Evolutionary conservation across 345 rosid species (phyloP), one percentile per base, ranked within the genome.

Genomic region (Lepidium africanum): DNA sequence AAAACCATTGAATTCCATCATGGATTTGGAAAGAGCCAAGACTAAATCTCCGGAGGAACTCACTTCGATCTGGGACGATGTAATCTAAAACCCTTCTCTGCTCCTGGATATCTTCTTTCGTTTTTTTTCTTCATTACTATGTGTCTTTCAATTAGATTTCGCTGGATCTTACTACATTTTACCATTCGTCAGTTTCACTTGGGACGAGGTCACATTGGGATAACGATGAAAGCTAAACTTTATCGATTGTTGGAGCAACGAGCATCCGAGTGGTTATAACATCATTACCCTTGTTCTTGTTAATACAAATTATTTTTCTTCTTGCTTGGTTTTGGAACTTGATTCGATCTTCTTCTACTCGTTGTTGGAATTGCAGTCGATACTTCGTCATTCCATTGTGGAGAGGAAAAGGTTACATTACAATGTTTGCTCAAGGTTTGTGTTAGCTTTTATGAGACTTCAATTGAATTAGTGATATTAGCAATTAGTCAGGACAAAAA

Each of bases 401-500:
- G 96, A 86, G 87, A 77, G 97, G 95, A 76, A 86, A 73, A 79
- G 97, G 99, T 52, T 93, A 91, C 72, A 76, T 88, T 41, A 83
- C 98, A 13, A 93, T 90, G 92, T 90, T 90, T 77, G 81, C 85
- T 80, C 98, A 90, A 85, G 97, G 96, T 88, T 70, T 59, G 50
- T 59, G 30, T 19, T 49, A 59, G 12, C 50, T 27, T 57, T 25
- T 7, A 39, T 62, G 32, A 1, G 67, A 32, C n/a, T 62, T 30
- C 23, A 46, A 4, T 47, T 7, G 9, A 13, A 9, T 39, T 25
- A 51, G 59, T n/a, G 39, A 6, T 3, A 27, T 65, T 38, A 65
- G 39, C 25, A 14, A 21, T 55, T 41, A 56, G 63, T 5, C 23
- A 33, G 58, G 58, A 52, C 10, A 12, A 13, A 33, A 17, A 4